Evolutionary conservation across 306 rosid species (phyloP).

Genomic region (Crataegus laevigata): DNA sequence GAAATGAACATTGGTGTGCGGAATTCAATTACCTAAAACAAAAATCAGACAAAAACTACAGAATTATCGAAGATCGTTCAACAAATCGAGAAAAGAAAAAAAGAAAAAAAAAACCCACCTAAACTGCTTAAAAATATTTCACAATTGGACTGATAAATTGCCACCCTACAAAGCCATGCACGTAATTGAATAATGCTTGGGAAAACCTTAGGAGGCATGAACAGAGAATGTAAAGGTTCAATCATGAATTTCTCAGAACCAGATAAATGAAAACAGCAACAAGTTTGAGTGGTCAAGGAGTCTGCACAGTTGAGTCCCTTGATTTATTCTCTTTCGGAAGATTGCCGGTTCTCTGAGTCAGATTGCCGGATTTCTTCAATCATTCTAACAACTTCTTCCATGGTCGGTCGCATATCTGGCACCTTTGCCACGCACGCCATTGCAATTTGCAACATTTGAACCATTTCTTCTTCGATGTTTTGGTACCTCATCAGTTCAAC

Average conservation of each 20-base stretch:
- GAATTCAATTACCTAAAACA: not conserved
- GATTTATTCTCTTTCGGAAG: slow-evolving; percentile 94
- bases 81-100: slow-evolving; percentile 32
- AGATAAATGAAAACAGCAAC: slow-evolving; percentile 1
- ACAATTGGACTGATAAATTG: slow-evolving; percentile 38
- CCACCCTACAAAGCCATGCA: slow-evolving; percentile 18
- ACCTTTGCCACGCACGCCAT: slow-evolving; percentile 87
- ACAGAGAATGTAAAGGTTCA: slow-evolving; percentile 23
- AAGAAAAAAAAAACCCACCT: slow-evolving; percentile 12
- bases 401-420: slow-evolving; percentile 83
- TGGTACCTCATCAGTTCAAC: slow-evolving; percentile 87
- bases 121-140: slow-evolving; percentile 19
- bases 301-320: slow-evolving; percentile 74
- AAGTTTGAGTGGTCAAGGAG: slow-evolving; percentile 48
- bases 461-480: slow-evolving; percentile 95
- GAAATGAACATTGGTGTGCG: not conserved
- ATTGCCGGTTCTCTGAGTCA: slow-evolving; percentile 95
- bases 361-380: slow-evolving; percentile 92
- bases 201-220: slow-evolving; percentile 36
- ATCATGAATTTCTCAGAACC: slow-evolving; percentile 3
- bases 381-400: slow-evolving; percentile 85
- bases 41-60: not conserved
- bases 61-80: slow-evolving; percentile 40
- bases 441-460: slow-evolving; percentile 93
- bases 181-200: slow-evolving; percentile 23